Percentiles rank a stretch among this genome's conserved stretches.
These are phyloP conservation scores for Trichomonas vaginalis DNA, from an alignment of 208 protist species.

Conservation along the genomic window DNA sequence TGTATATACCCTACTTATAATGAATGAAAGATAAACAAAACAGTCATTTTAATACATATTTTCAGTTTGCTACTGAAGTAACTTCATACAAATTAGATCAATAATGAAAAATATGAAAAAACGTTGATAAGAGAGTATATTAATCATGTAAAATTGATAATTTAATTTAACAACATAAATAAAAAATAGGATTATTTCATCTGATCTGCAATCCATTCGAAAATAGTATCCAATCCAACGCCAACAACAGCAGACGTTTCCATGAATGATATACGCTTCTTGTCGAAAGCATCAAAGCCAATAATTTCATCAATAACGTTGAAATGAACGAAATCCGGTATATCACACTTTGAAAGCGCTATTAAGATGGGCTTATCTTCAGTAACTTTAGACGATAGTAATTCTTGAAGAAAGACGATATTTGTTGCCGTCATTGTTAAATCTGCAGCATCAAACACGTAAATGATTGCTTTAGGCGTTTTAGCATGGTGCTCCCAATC, in stretches of 20 bases:
- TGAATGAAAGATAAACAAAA: too few species aligned
- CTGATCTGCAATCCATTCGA: neutral
- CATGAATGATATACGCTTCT: neutral
- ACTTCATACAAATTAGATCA: too few species aligned
- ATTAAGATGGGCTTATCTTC: neutral
- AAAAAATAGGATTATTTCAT: neutral
- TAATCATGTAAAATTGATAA: too few species aligned
- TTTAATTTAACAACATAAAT: too few species aligned
- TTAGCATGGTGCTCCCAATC: neutral
- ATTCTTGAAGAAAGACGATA: neutral
- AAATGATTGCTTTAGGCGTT: neutral
- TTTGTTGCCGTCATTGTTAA: neutral
- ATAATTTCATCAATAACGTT: neutral
- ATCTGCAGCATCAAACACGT: neutral
- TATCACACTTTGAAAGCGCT: neutral
- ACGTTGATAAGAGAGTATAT: too few species aligned
- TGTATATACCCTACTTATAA: too few species aligned
- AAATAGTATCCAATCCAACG: neutral
- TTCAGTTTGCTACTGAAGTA: too few species aligned
- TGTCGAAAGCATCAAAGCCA: neutral
- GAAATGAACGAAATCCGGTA: neutral
- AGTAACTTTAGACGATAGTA: neutral
- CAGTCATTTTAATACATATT: too few species aligned
- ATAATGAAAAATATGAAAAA: too few species aligned
- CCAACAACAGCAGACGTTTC: neutral